A percentile compares a stretch with the other conserved stretches of the same genome.
Conservation (phyloP, 1,284 basidiomycete genomes). For the Cutaneotrichosporon sp. region DNA sequence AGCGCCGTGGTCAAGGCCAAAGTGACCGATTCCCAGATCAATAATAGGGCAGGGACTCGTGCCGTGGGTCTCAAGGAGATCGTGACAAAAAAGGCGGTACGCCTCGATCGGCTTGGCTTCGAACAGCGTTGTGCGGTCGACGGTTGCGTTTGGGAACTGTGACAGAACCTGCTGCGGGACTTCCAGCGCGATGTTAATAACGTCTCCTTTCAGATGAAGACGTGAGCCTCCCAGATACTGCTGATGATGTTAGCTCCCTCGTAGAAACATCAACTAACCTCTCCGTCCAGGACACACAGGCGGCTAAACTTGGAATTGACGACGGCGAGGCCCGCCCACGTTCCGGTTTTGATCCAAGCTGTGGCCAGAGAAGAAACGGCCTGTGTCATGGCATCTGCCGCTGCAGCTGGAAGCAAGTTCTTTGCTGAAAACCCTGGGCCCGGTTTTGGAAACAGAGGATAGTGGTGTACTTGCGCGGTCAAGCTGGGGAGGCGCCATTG, state of each 20-base stretch:
- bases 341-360: slow-evolving; percentile 2
- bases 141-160: background rate
- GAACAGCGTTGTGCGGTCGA: background rate
- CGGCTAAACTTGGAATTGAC: slow-evolving; percentile 5
- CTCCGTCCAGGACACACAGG: slow-evolving; percentile 1
- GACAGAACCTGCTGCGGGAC: background rate
- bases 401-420: too few species aligned
- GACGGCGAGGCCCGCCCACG: background rate
- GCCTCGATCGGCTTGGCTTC: background rate
- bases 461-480: too few species aligned
- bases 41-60: background rate
- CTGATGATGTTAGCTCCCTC: too few species aligned
- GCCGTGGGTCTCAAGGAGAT: background rate
- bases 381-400: too few species aligned
- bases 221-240: background rate
- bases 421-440: too few species aligned
- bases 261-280: too few species aligned
- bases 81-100: background rate
- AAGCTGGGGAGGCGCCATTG: too few species aligned
- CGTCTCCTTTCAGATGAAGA: background rate
- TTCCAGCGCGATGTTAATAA: background rate
- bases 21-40: background rate
- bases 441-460: too few species aligned
- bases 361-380: background rate
- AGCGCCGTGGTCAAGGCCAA: background rate